These are phyloP conservation scores for Calonectria honghensis DNA, from an alignment of 2,329 filamentous ascomycete species.

Conservation along the genomic window DNA sequence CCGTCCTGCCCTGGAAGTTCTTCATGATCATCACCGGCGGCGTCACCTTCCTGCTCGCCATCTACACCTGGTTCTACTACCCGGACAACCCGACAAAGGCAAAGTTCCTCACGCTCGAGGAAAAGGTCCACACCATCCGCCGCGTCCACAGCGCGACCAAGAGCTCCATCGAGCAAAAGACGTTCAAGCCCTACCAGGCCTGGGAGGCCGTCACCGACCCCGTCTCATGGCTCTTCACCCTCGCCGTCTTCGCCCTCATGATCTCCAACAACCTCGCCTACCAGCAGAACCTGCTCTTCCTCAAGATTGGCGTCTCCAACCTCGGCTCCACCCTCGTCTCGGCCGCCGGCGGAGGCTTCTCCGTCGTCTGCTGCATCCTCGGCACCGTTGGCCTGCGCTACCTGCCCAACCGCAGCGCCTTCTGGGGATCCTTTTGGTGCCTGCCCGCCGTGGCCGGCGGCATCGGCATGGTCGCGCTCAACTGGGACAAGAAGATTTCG, in stretches of 20 bases:
- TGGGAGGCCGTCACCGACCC: slow-evolving; percentile 56
- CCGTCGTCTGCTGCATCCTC: slow-evolving; percentile 42
- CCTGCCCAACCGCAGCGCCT: slow-evolving; percentile 47
- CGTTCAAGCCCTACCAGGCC: slow-evolving; percentile 58
- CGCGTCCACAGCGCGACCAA: slow-evolving; percentile 56
- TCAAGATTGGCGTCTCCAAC: slow-evolving; percentile 42
- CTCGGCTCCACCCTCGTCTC: slow-evolving; percentile 44
- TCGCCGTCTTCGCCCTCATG: slow-evolving; percentile 59
- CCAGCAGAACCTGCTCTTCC: slow-evolving; percentile 54
- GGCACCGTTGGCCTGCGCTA: slow-evolving; percentile 45
- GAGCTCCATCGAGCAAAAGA: slow-evolving; percentile 60
- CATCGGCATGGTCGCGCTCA: slow-evolving; percentile 51
- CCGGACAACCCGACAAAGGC: slow-evolving; percentile 43
- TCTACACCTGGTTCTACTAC: slow-evolving; percentile 42
- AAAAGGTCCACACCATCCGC: slow-evolving; percentile 56
- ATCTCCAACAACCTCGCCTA: slow-evolving; percentile 63
- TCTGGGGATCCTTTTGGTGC: slow-evolving; percentile 49
- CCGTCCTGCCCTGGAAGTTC: slow-evolving; percentile 44
- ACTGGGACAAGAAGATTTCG: slow-evolving; percentile 50
- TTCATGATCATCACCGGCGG: slow-evolving; percentile 46
- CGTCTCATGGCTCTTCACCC: slow-evolving; percentile 56
- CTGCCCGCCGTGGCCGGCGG: slow-evolving; percentile 48
- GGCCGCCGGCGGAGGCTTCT: slow-evolving; percentile 44
- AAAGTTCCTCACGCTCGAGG: slow-evolving; percentile 52
- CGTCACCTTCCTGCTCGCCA: slow-evolving; percentile 40